Conservation (phyloP, 495 filamentous ascomycete species). For the Penicillium alfredii region DNA sequence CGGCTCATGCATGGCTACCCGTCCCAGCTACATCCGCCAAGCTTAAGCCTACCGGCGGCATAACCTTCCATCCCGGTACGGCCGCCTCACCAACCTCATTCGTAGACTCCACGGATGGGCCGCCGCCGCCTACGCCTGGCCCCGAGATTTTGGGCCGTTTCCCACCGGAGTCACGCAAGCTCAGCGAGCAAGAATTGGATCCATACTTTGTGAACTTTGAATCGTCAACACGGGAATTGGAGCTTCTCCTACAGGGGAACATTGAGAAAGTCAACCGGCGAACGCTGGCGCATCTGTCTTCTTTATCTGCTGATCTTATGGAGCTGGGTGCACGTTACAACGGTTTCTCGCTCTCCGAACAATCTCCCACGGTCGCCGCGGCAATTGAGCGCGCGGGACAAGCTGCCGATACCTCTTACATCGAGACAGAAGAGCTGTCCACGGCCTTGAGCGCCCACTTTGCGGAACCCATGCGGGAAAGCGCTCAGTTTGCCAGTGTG, state of each 20-base stretch:
- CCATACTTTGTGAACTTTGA: conserved; percentile 94
- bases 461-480: conserved; percentile 95
- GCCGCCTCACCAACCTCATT: conserved; percentile 48
- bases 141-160: conserved; percentile 71
- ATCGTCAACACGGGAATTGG: conserved; percentile 77
- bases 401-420: conserved; percentile 91
- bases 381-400: conserved; percentile 94
- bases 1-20: conserved; percentile 84
- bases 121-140: conserved; percentile 49
- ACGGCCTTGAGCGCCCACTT: conserved; percentile 78
- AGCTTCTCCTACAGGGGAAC: conserved; percentile 76
- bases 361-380: conserved; percentile 76
- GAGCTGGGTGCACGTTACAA: conserved; percentile 93
- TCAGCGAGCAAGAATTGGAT: conserved; percentile 86
- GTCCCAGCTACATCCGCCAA: conserved; percentile 80
- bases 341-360: conserved; percentile 92
- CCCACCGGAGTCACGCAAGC: conserved; percentile 65
- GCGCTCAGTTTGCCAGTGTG: conserved; percentile 92
- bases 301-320: conserved; percentile 78
- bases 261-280: conserved; percentile 95
- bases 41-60: conserved; percentile 50
- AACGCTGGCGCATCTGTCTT: conserved; percentile 75
- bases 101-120: conserved; percentile 38
- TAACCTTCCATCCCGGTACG: conserved; percentile 30
- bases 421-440: conserved; percentile 88